These are phyloP conservation scores for Pneumocystis murina DNA, from an alignment of 1,139 yeast species.

Conservation along the genomic window DNA sequence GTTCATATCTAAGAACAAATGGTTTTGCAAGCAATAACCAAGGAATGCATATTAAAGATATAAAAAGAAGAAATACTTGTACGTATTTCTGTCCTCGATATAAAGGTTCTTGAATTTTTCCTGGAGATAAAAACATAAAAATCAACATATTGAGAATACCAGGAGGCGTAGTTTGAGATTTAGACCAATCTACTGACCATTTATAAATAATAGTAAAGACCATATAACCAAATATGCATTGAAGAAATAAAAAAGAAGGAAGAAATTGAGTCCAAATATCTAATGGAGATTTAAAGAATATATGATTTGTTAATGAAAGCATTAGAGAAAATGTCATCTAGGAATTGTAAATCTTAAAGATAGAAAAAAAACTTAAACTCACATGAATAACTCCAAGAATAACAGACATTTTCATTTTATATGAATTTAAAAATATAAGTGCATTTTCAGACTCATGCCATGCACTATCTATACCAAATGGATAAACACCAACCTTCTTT, in stretches of 20 bases:
- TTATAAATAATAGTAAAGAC: conserved; percentile 74
- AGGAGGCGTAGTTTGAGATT: conserved; percentile 63
- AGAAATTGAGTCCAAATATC: conserved; percentile 87
- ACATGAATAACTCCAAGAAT: conserved; percentile 79
- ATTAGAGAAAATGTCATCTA: conserved; percentile 72
- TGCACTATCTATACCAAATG: conserved; percentile 78
- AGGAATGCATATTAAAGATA: conserved; percentile 85
- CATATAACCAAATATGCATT: conserved; percentile 84
- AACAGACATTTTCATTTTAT: conserved; percentile 89
- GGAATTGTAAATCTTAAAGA: neutral
- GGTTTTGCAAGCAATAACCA: conserved; percentile 87
- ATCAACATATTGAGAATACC: conserved; percentile 88
- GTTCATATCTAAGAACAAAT: conserved; percentile 42
- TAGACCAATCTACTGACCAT: conserved; percentile 90
- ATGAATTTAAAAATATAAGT: conserved; percentile 77
- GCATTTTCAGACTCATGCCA: conserved; percentile 98
- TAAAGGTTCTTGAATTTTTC: conserved; percentile 64
- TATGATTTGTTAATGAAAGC: conserved; percentile 70
- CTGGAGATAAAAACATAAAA: conserved; percentile 91
- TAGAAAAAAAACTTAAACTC: neutral
- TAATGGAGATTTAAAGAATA: conserved; percentile 56
- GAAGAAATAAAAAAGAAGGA: conserved; percentile 91
- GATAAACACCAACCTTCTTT: conserved; percentile 49
- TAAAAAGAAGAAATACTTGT: conserved; percentile 54
- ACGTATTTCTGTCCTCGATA: conserved; percentile 73